Evolutionary conservation across 2,329 filamentous ascomycete genomes (phyloP).

Genomic region (Fusarium sterilihyphosum): DNA sequence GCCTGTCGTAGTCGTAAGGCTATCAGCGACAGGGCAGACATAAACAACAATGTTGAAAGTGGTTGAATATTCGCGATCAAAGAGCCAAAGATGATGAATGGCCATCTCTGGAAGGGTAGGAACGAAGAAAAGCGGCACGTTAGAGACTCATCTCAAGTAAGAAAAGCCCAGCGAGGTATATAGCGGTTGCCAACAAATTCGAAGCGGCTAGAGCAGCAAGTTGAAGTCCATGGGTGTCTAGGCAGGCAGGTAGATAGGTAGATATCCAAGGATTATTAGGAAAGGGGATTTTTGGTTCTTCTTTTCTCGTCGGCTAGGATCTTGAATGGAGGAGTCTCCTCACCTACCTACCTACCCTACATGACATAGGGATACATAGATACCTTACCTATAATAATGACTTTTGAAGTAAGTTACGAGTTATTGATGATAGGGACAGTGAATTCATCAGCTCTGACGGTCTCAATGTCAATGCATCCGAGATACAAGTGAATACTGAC

Average conservation of each 20-base stretch:
- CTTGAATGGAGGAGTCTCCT: neutral
- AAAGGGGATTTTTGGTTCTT: neutral
- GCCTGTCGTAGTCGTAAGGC: conserved; percentile 27
- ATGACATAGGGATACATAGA: neutral
- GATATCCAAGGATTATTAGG: neutral
- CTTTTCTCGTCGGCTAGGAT: neutral
- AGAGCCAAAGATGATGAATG: conserved; percentile 6
- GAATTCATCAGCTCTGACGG: neutral
- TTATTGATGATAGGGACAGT: conserved; percentile 7
- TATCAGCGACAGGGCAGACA: conserved; percentile 9
- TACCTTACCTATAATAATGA: neutral
- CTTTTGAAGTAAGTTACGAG: neutral
- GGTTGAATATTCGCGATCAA: neutral
- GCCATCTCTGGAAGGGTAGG: neutral
- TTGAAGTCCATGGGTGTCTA: neutral
- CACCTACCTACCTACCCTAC: neutral
- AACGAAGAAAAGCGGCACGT: neutral
- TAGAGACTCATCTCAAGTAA: neutral
- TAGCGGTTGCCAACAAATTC: neutral
- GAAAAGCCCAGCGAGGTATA: neutral
- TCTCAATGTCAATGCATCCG: neutral
- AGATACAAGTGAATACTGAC: neutral
- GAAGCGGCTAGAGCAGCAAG: neutral
- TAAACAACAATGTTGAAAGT: conserved; percentile 5
- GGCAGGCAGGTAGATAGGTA: neutral